Conservation (phyloP, 2,329 filamentous ascomycete species). For the Penicillium sp. region DNA sequence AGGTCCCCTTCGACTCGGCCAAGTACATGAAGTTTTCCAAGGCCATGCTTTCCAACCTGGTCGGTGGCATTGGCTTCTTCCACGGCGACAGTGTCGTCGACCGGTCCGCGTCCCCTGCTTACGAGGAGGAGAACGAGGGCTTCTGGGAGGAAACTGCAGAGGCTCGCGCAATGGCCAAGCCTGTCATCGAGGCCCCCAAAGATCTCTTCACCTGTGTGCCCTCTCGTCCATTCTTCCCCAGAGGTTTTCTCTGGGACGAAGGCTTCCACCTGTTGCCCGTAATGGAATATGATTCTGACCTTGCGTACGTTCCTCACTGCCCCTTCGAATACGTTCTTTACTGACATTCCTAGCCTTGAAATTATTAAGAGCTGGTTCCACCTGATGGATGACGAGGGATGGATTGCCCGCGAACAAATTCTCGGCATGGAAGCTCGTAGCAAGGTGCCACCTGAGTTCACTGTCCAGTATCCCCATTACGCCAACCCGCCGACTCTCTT, state of each 20-base stretch:
- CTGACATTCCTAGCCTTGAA: slow-evolving; percentile 54
- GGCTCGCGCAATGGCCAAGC: slow-evolving; percentile 68
- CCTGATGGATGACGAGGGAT: slow-evolving; percentile 93
- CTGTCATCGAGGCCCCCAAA: slow-evolving; percentile 75
- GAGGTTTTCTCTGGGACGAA: slow-evolving; percentile 97
- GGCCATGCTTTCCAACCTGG: slow-evolving; percentile 89
- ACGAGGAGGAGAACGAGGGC: slow-evolving; percentile 90
- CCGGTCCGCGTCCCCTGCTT: slow-evolving; percentile 85
- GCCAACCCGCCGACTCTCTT: slow-evolving; percentile 96
- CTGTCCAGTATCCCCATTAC: slow-evolving; percentile 94
- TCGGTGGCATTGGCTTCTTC: slow-evolving; percentile 95
- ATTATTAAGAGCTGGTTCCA: slow-evolving; percentile 95
- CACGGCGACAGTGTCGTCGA: slow-evolving; percentile 86
- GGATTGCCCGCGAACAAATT: slow-evolving; percentile 96
- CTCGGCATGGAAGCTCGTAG: slow-evolving; percentile 86
- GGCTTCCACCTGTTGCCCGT: slow-evolving; percentile 93
- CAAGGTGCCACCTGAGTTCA: slow-evolving; percentile 92
- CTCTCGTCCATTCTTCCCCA: slow-evolving; percentile 91
- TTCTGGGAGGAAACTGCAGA: slow-evolving; percentile 92
- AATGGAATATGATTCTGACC: slow-evolving; percentile 89
- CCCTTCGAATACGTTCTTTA: slow-evolving; percentile 14
- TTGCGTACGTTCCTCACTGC: slow-evolving; percentile 55
- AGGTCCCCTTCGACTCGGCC: slow-evolving; percentile 71
- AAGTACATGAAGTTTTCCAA: slow-evolving; percentile 79
- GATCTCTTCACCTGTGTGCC: slow-evolving; percentile 91